Evolutionary conservation across 1,139 yeast species (phyloP).

Genomic region (Oligophagozyma castellii): DNA sequence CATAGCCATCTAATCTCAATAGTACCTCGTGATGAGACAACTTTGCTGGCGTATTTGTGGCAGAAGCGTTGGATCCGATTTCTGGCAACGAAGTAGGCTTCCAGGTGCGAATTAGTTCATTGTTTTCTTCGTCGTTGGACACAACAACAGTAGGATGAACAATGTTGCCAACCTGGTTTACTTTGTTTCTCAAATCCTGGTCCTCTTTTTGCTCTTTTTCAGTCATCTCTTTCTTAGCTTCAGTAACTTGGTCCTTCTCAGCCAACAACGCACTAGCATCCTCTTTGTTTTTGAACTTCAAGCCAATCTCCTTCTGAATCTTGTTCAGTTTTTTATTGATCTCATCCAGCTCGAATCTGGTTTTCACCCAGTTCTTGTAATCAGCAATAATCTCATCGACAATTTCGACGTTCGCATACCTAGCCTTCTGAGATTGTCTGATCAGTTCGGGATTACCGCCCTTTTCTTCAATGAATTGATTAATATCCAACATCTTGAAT

Average conservation of each 20-base stretch:
- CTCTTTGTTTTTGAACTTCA: constrained; percentile 86
- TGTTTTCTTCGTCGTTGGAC: constrained; percentile 81
- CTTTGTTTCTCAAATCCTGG: constrained; percentile 57
- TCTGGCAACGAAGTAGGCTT: constrained; percentile 51
- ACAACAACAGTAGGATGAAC: constrained; percentile 86
- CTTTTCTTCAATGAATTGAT: constrained; percentile 82
- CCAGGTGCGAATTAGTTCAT: constrained; percentile 80
- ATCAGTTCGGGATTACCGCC: constrained; percentile 92
- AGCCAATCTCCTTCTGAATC: constrained; percentile 84
- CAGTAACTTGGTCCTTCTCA: constrained; percentile 62
- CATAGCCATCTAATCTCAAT: constrained; percentile 91
- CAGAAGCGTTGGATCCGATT: constrained; percentile 52
- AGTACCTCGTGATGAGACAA: constrained; percentile 93
- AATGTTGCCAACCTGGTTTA: constrained; percentile 81
- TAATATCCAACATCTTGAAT: constrained; percentile 67
- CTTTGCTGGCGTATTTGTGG: constrained; percentile 60
- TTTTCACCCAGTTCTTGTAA: constrained; percentile 84
- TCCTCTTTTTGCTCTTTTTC: constrained; percentile 73
- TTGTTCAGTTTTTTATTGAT: constrained; percentile 76
- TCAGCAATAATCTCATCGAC: constrained; percentile 90
- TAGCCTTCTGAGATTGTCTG: constrained; percentile 78
- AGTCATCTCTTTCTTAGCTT: constrained; percentile 52
- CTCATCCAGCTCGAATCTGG: constrained; percentile 86
- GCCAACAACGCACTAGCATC: constrained; percentile 76
- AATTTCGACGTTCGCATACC: constrained; percentile 88